Base-by-base conservation (phyloP, 2,329 filamentous ascomycete genomes). In the Ceratocystis colombiana region DNA sequence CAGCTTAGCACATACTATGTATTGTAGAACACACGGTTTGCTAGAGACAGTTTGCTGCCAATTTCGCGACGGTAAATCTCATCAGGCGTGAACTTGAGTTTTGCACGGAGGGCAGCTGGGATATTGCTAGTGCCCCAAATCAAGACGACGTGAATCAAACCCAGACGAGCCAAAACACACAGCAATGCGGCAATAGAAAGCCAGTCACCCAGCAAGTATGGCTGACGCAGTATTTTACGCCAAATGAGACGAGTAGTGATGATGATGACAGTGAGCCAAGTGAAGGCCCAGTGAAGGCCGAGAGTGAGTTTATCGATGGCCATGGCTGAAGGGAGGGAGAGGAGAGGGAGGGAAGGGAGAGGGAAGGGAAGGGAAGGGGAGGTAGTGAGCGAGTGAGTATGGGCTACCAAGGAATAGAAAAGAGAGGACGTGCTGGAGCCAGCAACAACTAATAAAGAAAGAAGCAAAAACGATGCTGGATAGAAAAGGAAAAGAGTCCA, bases 171-270 rank as follows among this genome's bases (percentile, higher is more conserved):
- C 48, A 73, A 28, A 7, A 67, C 70, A 59, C 71, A 74, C 50
- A 78, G 30, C 66, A 76, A 77, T 7, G 75, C 74, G 65, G 76
- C 78, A 75, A 79, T 77, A 37, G 69, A 71, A 64, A 71, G 62
- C 61, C 68, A 72, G 62, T 73, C 72, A 48, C 68, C 70, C 10
- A 64, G n/a, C 25, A 69, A 68, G 48, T 68, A 71, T 2, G 68
- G 33, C 46, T 72, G 71, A 17, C 62, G 68, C 25, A 66, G 62
- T 8, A 69, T 33, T 53, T 68, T 72, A 20, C 67, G 69, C 65
- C 70, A 70, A 20, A 69, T 55, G 41, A 73, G 66, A 45, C 72
- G 62, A 1, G 48, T 17, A 1, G 30, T 62, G 69, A 73, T 73
- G 65, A 72, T 62, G 10, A 67, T 8, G 57, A 73, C 55, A 5